These are phyloP conservation scores for Wickerhamiella nectarea DNA, from an alignment of 805 yeast species.

Conservation along the genomic window DNA sequence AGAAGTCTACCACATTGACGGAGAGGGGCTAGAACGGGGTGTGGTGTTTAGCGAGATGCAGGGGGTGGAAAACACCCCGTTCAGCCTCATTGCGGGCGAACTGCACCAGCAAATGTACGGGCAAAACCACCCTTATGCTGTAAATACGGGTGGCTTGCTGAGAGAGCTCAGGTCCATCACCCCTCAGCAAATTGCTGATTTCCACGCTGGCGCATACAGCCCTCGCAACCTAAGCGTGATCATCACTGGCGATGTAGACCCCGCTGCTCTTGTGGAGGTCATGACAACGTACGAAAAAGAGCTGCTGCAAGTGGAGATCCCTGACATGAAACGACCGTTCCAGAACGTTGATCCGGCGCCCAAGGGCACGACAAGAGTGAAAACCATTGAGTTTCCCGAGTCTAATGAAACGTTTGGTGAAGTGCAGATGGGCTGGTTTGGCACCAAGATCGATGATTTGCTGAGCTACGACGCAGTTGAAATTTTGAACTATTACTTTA, in stretches of 20 bases:
- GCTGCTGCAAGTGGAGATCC: slow-evolving; percentile 31
- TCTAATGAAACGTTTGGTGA: slow-evolving; percentile 77
- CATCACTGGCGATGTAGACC: slow-evolving; percentile 75
- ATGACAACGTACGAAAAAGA: slow-evolving; percentile 47
- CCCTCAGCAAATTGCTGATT: slow-evolving; percentile 59
- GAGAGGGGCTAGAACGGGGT: slow-evolving; percentile 81
- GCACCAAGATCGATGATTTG: slow-evolving; percentile 47
- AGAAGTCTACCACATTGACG: slow-evolving; percentile 91
- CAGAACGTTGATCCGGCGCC: slow-evolving; percentile 27
- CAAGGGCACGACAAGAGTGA: slow-evolving; percentile 27
- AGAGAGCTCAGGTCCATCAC: slow-evolving; percentile 59
- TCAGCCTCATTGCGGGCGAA: slow-evolving; percentile 37
- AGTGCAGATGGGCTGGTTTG: slow-evolving; percentile 61
- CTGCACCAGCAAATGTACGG: slow-evolving; percentile 27
- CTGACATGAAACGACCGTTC: slow-evolving; percentile 71
- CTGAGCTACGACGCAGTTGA: slow-evolving; percentile 55
- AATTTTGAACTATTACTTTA: slow-evolving; percentile 55
- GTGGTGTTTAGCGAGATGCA: slow-evolving; percentile 97
- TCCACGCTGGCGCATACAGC: slow-evolving; percentile 58
- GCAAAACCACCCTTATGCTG: slow-evolving; percentile 62
- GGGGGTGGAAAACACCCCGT: slow-evolving; percentile 69
- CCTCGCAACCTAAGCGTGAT: slow-evolving; percentile 77
- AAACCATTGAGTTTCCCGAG: slow-evolving; percentile 70
- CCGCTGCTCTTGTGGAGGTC: slow-evolving; percentile 47
- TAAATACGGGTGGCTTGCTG: slow-evolving; percentile 89